phyloP scores from a whole-genome alignment of 2,329 filamentous ascomycete species.

The Zymoseptoria tritici region DNA sequence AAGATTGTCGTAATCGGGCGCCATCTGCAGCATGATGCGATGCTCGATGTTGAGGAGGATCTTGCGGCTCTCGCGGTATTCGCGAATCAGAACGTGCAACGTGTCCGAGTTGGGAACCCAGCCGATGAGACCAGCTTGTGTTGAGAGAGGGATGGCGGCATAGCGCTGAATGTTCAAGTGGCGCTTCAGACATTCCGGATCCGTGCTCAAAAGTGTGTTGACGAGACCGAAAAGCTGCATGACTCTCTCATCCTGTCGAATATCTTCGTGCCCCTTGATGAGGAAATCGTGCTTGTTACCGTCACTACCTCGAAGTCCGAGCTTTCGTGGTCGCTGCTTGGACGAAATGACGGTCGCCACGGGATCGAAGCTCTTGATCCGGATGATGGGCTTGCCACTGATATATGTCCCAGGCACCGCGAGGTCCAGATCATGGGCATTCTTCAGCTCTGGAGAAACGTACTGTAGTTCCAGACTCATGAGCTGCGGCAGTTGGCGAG shows the following conservation, averaged over 20 bases:
- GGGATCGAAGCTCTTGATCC: slow-evolving; percentile 82
- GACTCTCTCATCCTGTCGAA: slow-evolving; percentile 95
- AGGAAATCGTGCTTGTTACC: slow-evolving; percentile 80
- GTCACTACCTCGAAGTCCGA: slow-evolving; percentile 82
- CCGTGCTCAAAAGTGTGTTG: slow-evolving; percentile 88
- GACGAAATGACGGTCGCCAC: slow-evolving; percentile 90
- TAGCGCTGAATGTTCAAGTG: slow-evolving; percentile 95
- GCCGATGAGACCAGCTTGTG: slow-evolving; percentile 88
- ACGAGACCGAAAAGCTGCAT: slow-evolving; percentile 99
- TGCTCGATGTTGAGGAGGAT: slow-evolving; percentile 99
- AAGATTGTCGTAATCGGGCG: slow-evolving; percentile 95
- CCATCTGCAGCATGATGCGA: slow-evolving; percentile 99
- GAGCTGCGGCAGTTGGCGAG: slow-evolving; percentile 83
- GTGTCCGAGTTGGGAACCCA: slow-evolving; percentile 99
- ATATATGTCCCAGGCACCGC: slow-evolving; percentile 94
- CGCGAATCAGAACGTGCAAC: slow-evolving; percentile 88
- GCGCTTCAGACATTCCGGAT: slow-evolving; percentile 93
- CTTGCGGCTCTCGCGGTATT: slow-evolving; percentile 94
- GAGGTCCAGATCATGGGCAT: slow-evolving; percentile 76
- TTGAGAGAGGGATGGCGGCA: slow-evolving; percentile 92
- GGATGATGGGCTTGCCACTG: slow-evolving; percentile 69
- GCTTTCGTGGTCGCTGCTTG: slow-evolving; percentile 88
- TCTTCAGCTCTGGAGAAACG: slow-evolving; percentile 87
- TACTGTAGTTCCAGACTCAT: slow-evolving; percentile 92
- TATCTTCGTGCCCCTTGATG: slow-evolving; percentile 98